Conservation (phyloP, 768 basidiomycete species). For the Lentinula edodes region DNA sequence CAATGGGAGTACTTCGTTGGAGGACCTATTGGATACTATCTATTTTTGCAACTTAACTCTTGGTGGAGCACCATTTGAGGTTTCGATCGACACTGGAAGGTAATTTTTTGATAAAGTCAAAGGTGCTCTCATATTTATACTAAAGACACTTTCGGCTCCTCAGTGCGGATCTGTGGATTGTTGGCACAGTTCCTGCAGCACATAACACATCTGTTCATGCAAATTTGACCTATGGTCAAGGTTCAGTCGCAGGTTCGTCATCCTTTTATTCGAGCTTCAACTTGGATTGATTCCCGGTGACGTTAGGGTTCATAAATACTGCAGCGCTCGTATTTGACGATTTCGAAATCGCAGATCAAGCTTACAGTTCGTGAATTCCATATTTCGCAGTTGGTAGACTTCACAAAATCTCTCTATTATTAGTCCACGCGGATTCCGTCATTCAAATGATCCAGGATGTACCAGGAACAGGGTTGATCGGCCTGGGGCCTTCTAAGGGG, state of each 20-base stretch:
- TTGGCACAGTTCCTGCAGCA: constrained; percentile 11
- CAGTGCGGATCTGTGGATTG: constrained; percentile 20
- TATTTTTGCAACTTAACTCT: constrained; percentile 17
- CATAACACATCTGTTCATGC: constrained; percentile 10
- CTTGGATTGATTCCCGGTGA: background rate
- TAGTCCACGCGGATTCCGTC: background rate
- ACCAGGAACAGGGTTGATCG: constrained; percentile 13
- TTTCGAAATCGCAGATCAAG: constrained; percentile 13
- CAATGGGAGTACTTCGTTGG: background rate
- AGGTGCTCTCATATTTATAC: background rate
- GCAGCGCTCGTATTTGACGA: constrained; percentile 14
- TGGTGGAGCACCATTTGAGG: constrained; percentile 11
- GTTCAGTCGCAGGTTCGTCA: constrained; percentile 11
- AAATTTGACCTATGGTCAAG: constrained; percentile 16
- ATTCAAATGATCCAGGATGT: background rate
- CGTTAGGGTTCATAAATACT: constrained; percentile 12
- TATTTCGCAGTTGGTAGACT: background rate
- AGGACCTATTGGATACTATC: background rate
- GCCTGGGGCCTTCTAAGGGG: constrained; percentile 16
- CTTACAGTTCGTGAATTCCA: constrained; percentile 11
- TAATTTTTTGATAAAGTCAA: background rate
- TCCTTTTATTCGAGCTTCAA: background rate
- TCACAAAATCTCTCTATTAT: background rate
- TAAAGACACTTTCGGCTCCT: background rate
- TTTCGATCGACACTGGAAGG: constrained; percentile 20